Evolutionary conservation across 805 yeast genomes (phyloP).

Genomic region (Candida tibetensis): DNA sequence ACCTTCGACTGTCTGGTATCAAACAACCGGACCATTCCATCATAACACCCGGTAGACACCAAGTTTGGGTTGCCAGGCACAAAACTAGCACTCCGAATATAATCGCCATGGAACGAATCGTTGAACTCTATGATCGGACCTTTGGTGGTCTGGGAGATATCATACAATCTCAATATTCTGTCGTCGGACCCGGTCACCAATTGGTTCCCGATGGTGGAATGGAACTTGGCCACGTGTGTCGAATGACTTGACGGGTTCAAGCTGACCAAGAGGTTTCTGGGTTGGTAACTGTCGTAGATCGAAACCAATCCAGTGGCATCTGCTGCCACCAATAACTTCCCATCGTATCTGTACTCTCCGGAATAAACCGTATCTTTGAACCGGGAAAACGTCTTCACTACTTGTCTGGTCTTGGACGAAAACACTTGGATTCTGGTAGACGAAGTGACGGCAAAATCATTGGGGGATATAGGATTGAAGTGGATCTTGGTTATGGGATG

Average conservation of each 20-base stretch:
- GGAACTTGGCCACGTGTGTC: slow-evolving; percentile 90
- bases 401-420: slow-evolving; percentile 92
- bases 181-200: slow-evolving; percentile 91
- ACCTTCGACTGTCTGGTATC: slow-evolving; percentile 68
- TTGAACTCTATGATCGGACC: slow-evolving; percentile 68
- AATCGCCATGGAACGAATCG: slow-evolving; percentile 74
- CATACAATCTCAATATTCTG: slow-evolving; percentile 81
- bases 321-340: slow-evolving; percentile 87
- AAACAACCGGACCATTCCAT: slow-evolving; percentile 77
- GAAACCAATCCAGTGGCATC: slow-evolving; percentile 94
- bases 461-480: slow-evolving; percentile 82
- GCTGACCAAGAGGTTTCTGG: slow-evolving; percentile 75
- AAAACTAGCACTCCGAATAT: slow-evolving; percentile 78
- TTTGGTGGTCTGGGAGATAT: slow-evolving; percentile 66
- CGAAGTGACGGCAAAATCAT: slow-evolving; percentile 91
- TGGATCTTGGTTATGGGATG: slow-evolving; percentile 85
- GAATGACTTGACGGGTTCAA: slow-evolving; percentile 83
- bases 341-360: slow-evolving; percentile 90
- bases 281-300: slow-evolving; percentile 78
- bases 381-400: slow-evolving; percentile 76
- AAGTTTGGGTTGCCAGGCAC: slow-evolving; percentile 74
- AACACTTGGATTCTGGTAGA: slow-evolving; percentile 90
- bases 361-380: slow-evolving; percentile 90
- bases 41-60: slow-evolving; percentile 92
- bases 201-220: slow-evolving; percentile 70